Conservation (phyloP, 768 basidiomycete genomes). For the Tylopilus cervinicoccineus region DNA sequence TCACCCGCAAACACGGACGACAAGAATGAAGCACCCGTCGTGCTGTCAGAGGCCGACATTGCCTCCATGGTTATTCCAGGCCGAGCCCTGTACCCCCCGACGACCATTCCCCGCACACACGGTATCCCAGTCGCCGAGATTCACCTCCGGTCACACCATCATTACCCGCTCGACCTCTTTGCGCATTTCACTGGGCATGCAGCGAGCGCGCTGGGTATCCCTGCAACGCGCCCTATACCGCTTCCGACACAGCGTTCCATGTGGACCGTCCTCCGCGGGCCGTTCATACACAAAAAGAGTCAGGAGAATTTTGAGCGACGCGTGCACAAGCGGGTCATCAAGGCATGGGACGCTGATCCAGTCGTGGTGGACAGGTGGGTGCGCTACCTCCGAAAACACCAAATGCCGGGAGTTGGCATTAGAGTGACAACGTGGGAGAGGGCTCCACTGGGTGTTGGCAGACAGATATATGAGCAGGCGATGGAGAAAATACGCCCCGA, state of each 20-base stretch:
- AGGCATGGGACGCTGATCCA: slow-evolving; percentile 84
- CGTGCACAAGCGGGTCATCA: slow-evolving; percentile 81
- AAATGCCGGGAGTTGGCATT: slow-evolving; percentile 85
- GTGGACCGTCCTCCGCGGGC: slow-evolving; percentile 82
- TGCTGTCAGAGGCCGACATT: slow-evolving; percentile 36
- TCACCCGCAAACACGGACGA: slow-evolving; percentile 4
- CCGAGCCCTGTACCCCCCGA: slow-evolving; percentile 51
- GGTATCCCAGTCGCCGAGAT: slow-evolving; percentile 74
- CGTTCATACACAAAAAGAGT: slow-evolving; percentile 89
- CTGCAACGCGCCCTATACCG: slow-evolving; percentile 56
- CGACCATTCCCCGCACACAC: slow-evolving; percentile 58
- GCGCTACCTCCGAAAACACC: slow-evolving; percentile 69
- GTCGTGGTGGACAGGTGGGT: slow-evolving; percentile 80
- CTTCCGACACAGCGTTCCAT: slow-evolving; percentile 75
- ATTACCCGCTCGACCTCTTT: slow-evolving; percentile 67
- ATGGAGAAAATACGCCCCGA: slow-evolving; percentile 32
- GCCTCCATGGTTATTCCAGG: slow-evolving; percentile 61
- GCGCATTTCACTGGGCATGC: slow-evolving; percentile 81
- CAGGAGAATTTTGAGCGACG: slow-evolving; percentile 94
- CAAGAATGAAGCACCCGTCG: slow-evolving; percentile 5
- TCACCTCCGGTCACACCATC: slow-evolving; percentile 77
- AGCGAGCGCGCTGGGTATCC: slow-evolving; percentile 81
- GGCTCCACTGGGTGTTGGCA: slow-evolving; percentile 50
- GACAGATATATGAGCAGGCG: slow-evolving; percentile 34
- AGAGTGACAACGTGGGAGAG: slow-evolving; percentile 74